Percentiles rank a stretch among this genome's conserved stretches.
These are phyloP conservation scores for Verticillium klebahnii DNA, from an alignment of 2,329 filamentous ascomycete species.

Conservation along the genomic window DNA sequence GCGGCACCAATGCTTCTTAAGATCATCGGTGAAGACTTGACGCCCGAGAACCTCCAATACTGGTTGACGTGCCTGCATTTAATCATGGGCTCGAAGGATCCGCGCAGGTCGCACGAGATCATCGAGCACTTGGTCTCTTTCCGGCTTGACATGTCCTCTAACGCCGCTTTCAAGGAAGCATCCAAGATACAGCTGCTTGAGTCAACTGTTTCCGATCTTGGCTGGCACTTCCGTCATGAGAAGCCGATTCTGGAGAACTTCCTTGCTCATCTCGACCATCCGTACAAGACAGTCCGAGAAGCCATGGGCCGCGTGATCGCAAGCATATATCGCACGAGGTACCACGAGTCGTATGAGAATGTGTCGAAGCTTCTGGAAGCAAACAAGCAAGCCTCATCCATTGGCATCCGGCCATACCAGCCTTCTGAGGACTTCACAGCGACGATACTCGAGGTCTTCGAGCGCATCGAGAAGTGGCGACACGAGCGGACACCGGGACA, in stretches of 20 bases:
- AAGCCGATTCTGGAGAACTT: constrained; percentile 87
- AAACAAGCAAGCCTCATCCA: constrained; percentile 75
- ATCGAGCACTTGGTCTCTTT: constrained; percentile 79
- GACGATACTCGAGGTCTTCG: constrained; percentile 72
- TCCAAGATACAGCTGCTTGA: constrained; percentile 92
- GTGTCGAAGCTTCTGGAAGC: constrained; percentile 69
- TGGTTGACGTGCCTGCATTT: constrained; percentile 94
- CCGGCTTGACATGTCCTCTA: constrained; percentile 87
- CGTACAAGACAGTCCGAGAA: constrained; percentile 95
- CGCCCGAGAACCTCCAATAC: constrained; percentile 89
- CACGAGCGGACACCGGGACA: constrained; percentile 79
- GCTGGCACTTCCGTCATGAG: constrained; percentile 94
- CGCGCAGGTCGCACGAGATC: constrained; percentile 79
- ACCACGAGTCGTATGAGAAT: constrained; percentile 88
- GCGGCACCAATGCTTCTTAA: constrained; percentile 82
- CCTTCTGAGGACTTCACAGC: constrained; percentile 68
- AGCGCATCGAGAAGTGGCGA: constrained; percentile 80
- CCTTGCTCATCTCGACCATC: constrained; percentile 86
- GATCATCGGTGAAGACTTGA: constrained; percentile 87
- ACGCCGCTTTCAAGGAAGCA: constrained; percentile 97
- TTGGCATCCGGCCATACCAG: constrained; percentile 80
- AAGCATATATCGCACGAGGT: constrained; percentile 83
- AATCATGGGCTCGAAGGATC: constrained; percentile 83
- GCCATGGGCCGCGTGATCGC: constrained; percentile 87
- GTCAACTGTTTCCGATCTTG: constrained; percentile 78